Evolutionary conservation across 148 eudicot species (phyloP).

Genomic region (Rhododendron ferrugineum): DNA sequence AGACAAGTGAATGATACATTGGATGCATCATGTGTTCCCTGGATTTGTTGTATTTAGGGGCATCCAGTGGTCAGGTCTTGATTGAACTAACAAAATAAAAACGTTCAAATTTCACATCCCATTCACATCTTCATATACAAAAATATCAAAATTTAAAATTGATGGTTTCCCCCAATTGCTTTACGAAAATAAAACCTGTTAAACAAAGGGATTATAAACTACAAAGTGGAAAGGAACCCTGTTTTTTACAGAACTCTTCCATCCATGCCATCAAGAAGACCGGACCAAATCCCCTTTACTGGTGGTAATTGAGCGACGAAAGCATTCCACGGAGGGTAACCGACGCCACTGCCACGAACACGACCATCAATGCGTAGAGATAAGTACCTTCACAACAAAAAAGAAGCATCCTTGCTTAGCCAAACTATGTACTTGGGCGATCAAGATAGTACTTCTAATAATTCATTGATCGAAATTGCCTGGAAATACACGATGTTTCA

Average conservation of each 20-base stretch:
- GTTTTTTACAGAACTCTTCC: slow-evolving; percentile 58
- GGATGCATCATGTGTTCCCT: neutral
- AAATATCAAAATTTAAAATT: neutral
- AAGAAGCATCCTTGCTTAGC: neutral
- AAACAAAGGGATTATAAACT: neutral
- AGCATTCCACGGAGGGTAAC: slow-evolving; percentile 99
- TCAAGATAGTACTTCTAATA: neutral
- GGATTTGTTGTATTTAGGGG: neutral
- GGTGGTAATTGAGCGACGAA: slow-evolving; percentile 88
- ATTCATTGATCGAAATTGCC: too few species aligned
- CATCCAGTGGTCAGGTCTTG: neutral
- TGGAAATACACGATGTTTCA: neutral
- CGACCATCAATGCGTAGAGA: slow-evolving; percentile 94
- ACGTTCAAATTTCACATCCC: neutral
- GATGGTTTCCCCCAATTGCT: neutral
- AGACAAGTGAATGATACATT: neutral
- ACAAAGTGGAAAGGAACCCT: neutral
- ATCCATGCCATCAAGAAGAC: slow-evolving; percentile 90
- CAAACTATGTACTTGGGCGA: neutral
- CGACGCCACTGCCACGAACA: slow-evolving; percentile 94
- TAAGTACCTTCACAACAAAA: slow-evolving; percentile 44
- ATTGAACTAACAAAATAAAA: too few species aligned
- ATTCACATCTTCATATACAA: neutral
- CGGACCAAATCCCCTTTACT: slow-evolving; percentile 88
- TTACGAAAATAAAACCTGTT: neutral